Base-by-base conservation (phyloP, 805 yeast species). In the Candida multigemmis region DNA sequence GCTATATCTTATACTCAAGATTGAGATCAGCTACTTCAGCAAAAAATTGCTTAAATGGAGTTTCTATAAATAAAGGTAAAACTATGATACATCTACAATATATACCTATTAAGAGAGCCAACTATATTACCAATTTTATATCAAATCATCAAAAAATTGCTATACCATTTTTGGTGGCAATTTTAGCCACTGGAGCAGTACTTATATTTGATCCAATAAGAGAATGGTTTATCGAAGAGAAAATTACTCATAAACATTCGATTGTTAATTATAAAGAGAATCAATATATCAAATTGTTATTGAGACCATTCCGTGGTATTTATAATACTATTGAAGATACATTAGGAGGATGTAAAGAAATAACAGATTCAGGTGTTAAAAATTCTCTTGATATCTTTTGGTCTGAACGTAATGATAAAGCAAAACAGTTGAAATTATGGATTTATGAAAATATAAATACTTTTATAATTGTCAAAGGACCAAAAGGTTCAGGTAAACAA, bases 401-500 rank as follows among this genome's bases (percentile, higher is more conserved):
- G 93, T 65, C 68, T 19, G 93, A 86, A 41, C 60, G 95, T 22
- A 50, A 61, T 20, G 80, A 76, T 27, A 69, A 71, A 34, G 74
- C 79, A 1, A 74, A 76, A 31, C 84, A 80, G 36, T 45, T 91
- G 30, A 69, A 67, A 37, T 58, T 81, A 38, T 82, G 94, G 91
- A 58, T 91, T 5, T 76, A 74, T 32, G 98, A 91, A 49, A 87
- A 86, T 35, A 75, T 77, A n/a, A 78, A 81, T 48, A 84, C 96
- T 2, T 91, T 86, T 46, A 86, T 89, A 14, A 74, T 91, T 3
- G 76, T 91, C 3, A 73, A 77, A 35, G 98, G 98, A 8, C 97
- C 98, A 4, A 69, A 84, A 37, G 98, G 98, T 4, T 76, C 94
- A n/a, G 98, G 97, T 13, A 89, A 91, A 42, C 70, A 76, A 33